phyloP scores from a whole-genome alignment of 768 basidiomycete genomes.

The Lactifluus volemus region DNA sequence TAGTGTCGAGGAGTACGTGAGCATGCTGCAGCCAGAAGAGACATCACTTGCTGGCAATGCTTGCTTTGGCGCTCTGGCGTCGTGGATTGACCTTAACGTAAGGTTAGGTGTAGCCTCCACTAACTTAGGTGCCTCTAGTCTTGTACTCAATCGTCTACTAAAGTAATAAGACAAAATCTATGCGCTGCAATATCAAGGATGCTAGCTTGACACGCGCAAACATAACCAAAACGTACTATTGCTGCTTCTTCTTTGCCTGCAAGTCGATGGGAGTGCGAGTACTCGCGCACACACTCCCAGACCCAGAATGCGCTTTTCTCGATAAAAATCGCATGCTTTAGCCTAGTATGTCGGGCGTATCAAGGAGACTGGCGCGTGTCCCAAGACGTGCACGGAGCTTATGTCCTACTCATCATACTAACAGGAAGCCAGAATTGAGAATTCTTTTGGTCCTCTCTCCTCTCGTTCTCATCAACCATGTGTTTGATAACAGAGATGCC shows the following conservation, averaged over 20 bases:
- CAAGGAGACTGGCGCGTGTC: too few relatives aligned
- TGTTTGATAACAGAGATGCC: too few relatives aligned
- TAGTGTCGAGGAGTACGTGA: not conserved
- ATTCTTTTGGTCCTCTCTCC: too few relatives aligned
- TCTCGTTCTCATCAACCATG: too few relatives aligned
- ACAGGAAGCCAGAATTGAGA: too few relatives aligned
- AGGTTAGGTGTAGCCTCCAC: conserved; percentile 3
- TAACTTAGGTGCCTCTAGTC: too few relatives aligned
- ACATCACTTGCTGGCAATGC: not conserved
- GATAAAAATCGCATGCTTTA: conserved; percentile 39
- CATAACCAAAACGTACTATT: conserved; percentile 85
- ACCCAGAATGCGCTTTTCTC: conserved; percentile 56
- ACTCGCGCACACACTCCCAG: conserved; percentile 83
- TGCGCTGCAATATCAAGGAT: conserved; percentile 87
- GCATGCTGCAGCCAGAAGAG: conserved; percentile 4
- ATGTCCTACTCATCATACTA: too few relatives aligned
- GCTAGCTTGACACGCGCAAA: conserved; percentile 93
- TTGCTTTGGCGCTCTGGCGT: too few relatives aligned
- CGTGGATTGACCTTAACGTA: not conserved
- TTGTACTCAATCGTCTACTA: not conserved
- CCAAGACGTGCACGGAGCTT: too few relatives aligned
- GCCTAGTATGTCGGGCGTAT: too few relatives aligned
- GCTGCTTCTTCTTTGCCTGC: conserved; percentile 90
- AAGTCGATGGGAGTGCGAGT: conserved; percentile 99
- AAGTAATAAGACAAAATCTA: conserved; percentile 83